Percentiles rank a stretch among this genome's conserved stretches.
phyloP scores from a whole-genome alignment of 1,284 basidiomycete genomes.

The Microbotryomycetes sp. region DNA sequence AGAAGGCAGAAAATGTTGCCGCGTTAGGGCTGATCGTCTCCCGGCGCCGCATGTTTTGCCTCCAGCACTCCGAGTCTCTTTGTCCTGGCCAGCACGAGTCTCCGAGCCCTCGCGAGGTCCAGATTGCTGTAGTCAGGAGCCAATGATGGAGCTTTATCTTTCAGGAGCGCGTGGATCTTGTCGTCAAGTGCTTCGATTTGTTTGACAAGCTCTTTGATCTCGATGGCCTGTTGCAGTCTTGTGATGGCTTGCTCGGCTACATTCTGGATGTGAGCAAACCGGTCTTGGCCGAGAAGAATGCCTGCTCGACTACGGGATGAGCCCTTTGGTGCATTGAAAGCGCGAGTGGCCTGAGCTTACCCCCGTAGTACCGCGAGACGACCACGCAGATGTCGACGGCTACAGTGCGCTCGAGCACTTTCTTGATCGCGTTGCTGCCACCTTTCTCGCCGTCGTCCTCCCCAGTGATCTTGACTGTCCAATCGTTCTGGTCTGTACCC shows the following conservation, averaged over 20 bases:
- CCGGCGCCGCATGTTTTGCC: background rate
- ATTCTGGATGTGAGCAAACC: slow-evolving; percentile 70
- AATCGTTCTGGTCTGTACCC: slow-evolving; percentile 62
- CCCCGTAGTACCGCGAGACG: slow-evolving; percentile 61
- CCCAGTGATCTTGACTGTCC: slow-evolving; percentile 54
- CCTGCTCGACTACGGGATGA: slow-evolving; percentile 41
- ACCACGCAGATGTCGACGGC: slow-evolving; percentile 58
- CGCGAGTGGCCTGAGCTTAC: slow-evolving; percentile 10
- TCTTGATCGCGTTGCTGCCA: slow-evolving; percentile 57
- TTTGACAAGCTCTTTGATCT: slow-evolving; percentile 53
- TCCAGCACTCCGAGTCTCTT: slow-evolving; percentile 9
- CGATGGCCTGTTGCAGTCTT: slow-evolving; percentile 56
- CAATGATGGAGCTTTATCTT: background rate
- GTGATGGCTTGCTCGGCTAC: slow-evolving; percentile 65
- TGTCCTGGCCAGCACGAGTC: slow-evolving; percentile 13
- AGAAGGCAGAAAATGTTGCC: no score
- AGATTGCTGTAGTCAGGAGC: background rate
- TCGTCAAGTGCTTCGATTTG: slow-evolving; percentile 58
- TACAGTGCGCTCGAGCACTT: slow-evolving; percentile 61
- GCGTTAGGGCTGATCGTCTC: no score
- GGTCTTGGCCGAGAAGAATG: slow-evolving; percentile 56
- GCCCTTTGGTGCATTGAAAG: background rate
- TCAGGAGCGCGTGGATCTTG: slow-evolving; percentile 51
- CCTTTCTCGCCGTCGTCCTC: slow-evolving; percentile 66
- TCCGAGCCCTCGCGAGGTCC: slow-evolving; percentile 12